Evolutionary conservation across 257 asterid species (phyloP).

Genomic region (Euphrasia confusa): DNA sequence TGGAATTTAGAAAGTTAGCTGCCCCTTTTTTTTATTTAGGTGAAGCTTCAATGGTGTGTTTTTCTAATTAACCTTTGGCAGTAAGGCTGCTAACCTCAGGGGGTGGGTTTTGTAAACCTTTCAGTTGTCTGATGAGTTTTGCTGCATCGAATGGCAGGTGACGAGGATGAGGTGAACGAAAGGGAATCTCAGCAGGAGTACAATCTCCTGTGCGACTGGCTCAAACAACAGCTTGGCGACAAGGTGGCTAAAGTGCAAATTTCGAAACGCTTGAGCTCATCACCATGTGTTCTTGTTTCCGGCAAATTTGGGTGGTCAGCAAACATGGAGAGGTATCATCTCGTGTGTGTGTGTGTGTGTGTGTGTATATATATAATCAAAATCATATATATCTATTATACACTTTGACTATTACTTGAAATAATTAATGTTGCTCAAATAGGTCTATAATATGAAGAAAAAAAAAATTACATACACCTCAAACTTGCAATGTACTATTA

Average conservation of each 20-base stretch:
- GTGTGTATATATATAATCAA: too few relatives aligned
- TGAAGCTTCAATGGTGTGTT: too few relatives aligned
- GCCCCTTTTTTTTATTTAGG: too few relatives aligned
- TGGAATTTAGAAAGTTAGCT: too few relatives aligned
- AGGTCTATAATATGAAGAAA: too few relatives aligned
- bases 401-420: neutral
- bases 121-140: neutral
- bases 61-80: too few relatives aligned
- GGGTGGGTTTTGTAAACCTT: neutral
- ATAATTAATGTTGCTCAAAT: too few relatives aligned
- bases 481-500: neutral
- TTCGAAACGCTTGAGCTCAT: constrained; percentile 89
- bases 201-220: constrained; percentile 88
- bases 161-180: constrained; percentile 82
- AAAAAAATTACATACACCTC: too few relatives aligned
- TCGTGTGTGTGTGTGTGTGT: neutral
- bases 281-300: constrained; percentile 99
- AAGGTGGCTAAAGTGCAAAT: constrained; percentile 96
- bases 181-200: constrained; percentile 84
- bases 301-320: constrained; percentile 99
- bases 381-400: neutral
- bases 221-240: constrained; percentile 93
- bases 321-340: constrained; percentile 86
- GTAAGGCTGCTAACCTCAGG: too few relatives aligned
- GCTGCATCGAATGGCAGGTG: constrained; percentile 41